Conservation (phyloP, 108 stramenopile species). For the Pseudonitzschia multiseries region DNA sequence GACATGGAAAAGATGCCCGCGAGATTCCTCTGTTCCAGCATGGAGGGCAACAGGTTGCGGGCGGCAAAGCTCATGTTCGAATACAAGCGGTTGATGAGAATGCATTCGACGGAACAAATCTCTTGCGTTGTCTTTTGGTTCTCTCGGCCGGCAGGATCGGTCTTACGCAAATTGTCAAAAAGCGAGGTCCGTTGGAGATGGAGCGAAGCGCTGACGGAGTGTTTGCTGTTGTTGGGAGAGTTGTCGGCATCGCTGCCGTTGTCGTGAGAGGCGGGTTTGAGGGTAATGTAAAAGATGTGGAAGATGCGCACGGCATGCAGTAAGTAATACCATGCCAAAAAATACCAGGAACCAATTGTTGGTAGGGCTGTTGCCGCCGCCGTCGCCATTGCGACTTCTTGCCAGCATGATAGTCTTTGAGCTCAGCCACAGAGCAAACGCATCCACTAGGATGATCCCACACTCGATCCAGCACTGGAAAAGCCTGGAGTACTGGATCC, state of each 20-base stretch:
- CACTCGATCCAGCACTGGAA: constrained; percentile 21
- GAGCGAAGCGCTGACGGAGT: neutral
- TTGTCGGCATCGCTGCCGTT: neutral
- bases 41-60: neutral
- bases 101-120: constrained; percentile 15
- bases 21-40: neutral
- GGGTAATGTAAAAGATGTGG: constrained; percentile 23
- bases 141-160: too few relatives aligned
- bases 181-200: neutral
- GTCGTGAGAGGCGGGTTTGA: neutral
- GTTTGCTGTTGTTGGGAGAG: neutral
- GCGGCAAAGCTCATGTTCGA: constrained; percentile 25
- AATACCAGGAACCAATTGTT: constrained; percentile 12
- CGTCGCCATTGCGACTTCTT: too few relatives aligned
- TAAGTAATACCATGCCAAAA: constrained; percentile 15
- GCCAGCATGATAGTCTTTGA: neutral
- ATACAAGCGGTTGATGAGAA: constrained; percentile 10
- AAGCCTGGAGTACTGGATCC: neutral
- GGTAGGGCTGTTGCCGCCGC: neutral
- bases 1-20: constrained; percentile 7
- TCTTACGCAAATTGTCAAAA: too few relatives aligned
- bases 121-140: neutral
- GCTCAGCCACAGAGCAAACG: neutral
- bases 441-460: constrained; percentile 21
- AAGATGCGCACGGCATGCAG: constrained; percentile 29